Percentiles rank a stretch among this genome's conserved stretches.
Conservation (phyloP, 768 basidiomycete species). For the Leucosporidium creatinivorum region DNA sequence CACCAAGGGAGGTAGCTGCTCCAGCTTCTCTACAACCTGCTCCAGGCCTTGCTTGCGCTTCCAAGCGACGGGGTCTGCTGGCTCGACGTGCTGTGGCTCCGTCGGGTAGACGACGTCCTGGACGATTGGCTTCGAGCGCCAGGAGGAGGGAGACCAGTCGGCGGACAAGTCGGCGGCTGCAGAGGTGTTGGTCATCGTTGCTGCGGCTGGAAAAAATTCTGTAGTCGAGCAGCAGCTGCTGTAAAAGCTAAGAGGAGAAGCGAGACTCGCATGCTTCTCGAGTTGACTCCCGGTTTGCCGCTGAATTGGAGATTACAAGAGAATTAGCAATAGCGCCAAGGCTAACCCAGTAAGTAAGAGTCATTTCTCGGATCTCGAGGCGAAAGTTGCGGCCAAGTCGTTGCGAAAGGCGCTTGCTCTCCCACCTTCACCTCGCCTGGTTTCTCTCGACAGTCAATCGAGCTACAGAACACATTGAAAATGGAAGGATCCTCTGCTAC, state of each 20-base stretch:
- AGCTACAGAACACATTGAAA: not conserved
- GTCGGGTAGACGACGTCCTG: slow-evolving; percentile 51
- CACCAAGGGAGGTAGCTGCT: slow-evolving; percentile 76
- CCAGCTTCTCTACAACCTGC: slow-evolving; percentile 47
- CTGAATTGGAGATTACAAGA: too few relatives aligned
- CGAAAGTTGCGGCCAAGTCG: too few relatives aligned
- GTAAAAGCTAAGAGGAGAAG: too few relatives aligned
- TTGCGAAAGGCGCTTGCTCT: too few relatives aligned
- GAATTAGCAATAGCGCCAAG: too few relatives aligned
- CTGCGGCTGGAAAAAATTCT: too few relatives aligned
- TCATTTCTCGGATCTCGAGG: too few relatives aligned
- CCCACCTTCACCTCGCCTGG: not conserved
- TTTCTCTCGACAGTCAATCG: not conserved
- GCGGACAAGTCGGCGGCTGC: slow-evolving; percentile 47
- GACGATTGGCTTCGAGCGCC: slow-evolving; percentile 67
- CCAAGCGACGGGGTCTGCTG: slow-evolving; percentile 33
- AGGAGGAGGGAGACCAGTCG: slow-evolving; percentile 67
- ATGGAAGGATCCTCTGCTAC: slow-evolving; percentile 6
- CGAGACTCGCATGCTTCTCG: too few relatives aligned
- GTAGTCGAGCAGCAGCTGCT: too few relatives aligned
- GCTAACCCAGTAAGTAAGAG: too few relatives aligned
- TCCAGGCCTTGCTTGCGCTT: slow-evolving; percentile 19
- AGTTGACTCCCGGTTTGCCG: too few relatives aligned
- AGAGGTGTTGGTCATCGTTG: too few relatives aligned
- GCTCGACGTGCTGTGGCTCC: slow-evolving; percentile 43